Percentiles rank a stretch among this genome's conserved stretches.
These are phyloP conservation scores for Echinosophora koreensis DNA, from an alignment of 306 rosid species.

Conservation along the genomic window DNA sequence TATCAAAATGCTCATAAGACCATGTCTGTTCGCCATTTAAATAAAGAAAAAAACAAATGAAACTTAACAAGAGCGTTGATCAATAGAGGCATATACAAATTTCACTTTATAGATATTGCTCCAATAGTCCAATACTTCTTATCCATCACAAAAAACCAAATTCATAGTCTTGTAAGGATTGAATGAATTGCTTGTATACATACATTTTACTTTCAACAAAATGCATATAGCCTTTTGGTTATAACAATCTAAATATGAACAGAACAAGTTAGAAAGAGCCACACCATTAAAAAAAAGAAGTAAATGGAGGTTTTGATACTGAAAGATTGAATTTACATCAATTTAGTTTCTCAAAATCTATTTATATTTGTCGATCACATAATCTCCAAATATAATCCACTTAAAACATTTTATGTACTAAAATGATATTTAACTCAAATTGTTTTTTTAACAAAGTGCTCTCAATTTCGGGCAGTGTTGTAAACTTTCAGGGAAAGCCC, in stretches of 20 bases:
- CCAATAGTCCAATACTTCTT: constrained; percentile 5
- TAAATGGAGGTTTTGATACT: not conserved
- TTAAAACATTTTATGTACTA: constrained; percentile 14
- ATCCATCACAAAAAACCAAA: not conserved
- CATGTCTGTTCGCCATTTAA: constrained; percentile 56
- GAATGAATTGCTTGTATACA: not conserved
- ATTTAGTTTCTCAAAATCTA: not conserved
- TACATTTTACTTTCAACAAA: constrained; percentile 13
- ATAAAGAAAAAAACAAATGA: not conserved
- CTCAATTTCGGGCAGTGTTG: not conserved
- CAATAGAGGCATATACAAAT: constrained; percentile 26
- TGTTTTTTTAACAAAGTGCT: not conserved
- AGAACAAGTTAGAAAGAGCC: not conserved
- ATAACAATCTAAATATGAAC: constrained; percentile 16
- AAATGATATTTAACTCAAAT: not conserved
- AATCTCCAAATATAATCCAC: constrained; percentile 13
- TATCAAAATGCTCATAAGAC: constrained; percentile 72
- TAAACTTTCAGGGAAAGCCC: not conserved
- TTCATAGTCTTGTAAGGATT: not conserved
- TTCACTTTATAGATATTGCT: constrained; percentile 12
- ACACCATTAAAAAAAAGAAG: not conserved
- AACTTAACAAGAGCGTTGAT: constrained; percentile 26
- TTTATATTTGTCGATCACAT: constrained; percentile 12
- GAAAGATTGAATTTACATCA: constrained; percentile 6
- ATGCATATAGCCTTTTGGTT: not conserved